Evolutionary conservation across 352 stramenopile species (phyloP).

Genomic region (Pythium periplocum): DNA sequence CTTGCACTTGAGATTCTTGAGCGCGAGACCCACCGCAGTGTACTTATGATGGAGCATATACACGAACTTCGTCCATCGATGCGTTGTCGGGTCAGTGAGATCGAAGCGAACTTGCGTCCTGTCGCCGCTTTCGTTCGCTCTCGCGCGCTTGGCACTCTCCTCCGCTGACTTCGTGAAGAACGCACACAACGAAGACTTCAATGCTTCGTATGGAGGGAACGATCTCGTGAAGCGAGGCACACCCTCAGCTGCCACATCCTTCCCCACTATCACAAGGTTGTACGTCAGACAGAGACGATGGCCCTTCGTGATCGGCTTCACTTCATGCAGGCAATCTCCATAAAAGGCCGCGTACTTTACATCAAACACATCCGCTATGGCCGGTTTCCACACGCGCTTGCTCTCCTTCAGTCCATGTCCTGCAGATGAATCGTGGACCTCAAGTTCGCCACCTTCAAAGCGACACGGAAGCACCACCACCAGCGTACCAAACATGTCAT

Average conservation of each 20-base stretch:
- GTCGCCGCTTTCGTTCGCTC: neutral
- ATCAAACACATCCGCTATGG: slow-evolving; percentile 1
- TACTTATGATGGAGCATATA: slow-evolving; percentile 15
- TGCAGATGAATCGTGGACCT: neutral
- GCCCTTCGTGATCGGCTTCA: slow-evolving; percentile 9
- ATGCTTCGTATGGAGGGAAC: slow-evolving; percentile 2
- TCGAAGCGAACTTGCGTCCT: slow-evolving; percentile 3
- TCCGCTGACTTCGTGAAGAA: slow-evolving; percentile 4
- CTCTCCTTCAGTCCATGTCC: too few relatives aligned
- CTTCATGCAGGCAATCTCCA: slow-evolving; percentile 13
- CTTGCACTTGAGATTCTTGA: slow-evolving; percentile 9
- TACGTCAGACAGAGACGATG: slow-evolving; percentile 17
- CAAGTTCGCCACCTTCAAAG: too few relatives aligned
- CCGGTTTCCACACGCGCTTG: slow-evolving; percentile 6
- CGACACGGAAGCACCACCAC: slow-evolving; percentile 32
- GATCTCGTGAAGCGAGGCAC: slow-evolving; percentile 3
- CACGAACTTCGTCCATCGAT: slow-evolving; percentile 4
- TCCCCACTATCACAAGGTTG: too few relatives aligned
- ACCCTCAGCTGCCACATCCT: too few relatives aligned
- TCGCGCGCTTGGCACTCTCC: neutral
- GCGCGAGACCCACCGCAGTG: slow-evolving; percentile 6
- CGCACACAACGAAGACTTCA: slow-evolving; percentile 5
- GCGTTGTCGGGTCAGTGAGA: neutral
- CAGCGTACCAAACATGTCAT: slow-evolving; percentile 45
- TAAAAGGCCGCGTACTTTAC: slow-evolving; percentile 20